Base-by-base conservation (phyloP, 2,329 filamentous ascomycete genomes). In the Colletotrichum viniferum region DNA sequence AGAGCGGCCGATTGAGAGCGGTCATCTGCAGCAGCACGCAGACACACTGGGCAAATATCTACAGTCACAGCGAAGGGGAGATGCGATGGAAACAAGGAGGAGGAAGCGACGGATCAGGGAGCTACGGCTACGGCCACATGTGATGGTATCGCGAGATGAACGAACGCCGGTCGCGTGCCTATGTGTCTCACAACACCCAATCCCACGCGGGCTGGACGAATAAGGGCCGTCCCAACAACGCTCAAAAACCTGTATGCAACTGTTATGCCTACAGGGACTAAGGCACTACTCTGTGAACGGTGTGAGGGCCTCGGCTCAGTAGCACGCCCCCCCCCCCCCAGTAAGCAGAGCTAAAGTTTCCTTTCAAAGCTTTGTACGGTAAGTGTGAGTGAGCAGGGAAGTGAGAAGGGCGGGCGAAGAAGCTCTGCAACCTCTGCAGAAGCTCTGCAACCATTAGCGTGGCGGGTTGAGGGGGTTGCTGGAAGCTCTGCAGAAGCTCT, bases 361-460 rank as follows among this genome's bases (percentile, higher is more conserved):
- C 34, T 55, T 66, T 38, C 38, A 58, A 73, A 75, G 69, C 73
- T 75, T 43, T 73, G 69, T 34, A 67, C 56, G 32, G 65, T n/a
- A 66, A 66, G 36, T 24, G 30, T 36, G 30, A n/a, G 38, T 48
- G 38, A 48, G 30, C 21, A 52, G 64, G 64, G 38, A 67, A 55
- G 34, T 30, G 62, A 28, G 36, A 21, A 65, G 13, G 28, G 36
- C 7, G 21, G 26, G n/a, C 36, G 32, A 30, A 63, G 26, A 24
- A 36, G 43, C 30, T 61, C 28, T 21, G 34, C 28, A 75, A 75
- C 69, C 73, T 75, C 73, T 73, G 36, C 24, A 43, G 36, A 75
- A 75, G 73, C 73, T 75, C 73, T 75, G 69, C 69, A 75, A 75
- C 73, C 58, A 30, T 48, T 73, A 75, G 73, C 73, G 58, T 48